These are phyloP conservation scores for Roridomyces roridus DNA, from an alignment of 768 basidiomycete species.

Conservation along the genomic window DNA sequence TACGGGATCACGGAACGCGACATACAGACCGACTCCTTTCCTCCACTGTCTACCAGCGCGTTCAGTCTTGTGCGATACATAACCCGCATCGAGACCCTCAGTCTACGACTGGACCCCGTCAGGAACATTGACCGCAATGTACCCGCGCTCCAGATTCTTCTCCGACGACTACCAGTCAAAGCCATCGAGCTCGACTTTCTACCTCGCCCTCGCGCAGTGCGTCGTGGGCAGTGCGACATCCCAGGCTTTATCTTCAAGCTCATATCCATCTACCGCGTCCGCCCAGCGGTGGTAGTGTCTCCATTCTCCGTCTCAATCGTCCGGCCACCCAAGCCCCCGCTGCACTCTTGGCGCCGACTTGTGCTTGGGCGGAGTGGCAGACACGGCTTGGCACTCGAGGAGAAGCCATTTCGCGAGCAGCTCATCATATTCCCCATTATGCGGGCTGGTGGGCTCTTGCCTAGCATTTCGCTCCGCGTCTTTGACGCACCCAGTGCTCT, in stretches of 20 bases:
- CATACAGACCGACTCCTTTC: background rate
- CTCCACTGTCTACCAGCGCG: background rate
- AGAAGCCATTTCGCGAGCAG: background rate
- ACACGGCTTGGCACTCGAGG: background rate
- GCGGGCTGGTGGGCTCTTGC: background rate
- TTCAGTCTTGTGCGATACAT: slow-evolving; percentile 5
- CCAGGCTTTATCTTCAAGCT: background rate
- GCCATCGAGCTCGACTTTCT: background rate
- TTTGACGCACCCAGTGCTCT: slow-evolving; percentile 1
- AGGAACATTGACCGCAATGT: background rate
- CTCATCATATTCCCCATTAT: background rate
- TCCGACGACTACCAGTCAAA: background rate
- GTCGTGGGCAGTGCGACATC: background rate
- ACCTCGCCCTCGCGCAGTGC: background rate
- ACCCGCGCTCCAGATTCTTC: background rate
- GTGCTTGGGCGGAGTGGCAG: background rate
- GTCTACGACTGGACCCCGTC: background rate
- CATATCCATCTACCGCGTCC: background rate
- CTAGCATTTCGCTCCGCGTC: slow-evolving; percentile 1
- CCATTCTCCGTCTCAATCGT: background rate
- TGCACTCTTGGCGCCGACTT: background rate
- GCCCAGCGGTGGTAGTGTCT: background rate
- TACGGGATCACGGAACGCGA: slow-evolving; percentile 10
- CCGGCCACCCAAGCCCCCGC: background rate
- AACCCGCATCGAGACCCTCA: background rate